Percentiles rank a stretch among this genome's conserved stretches.
phyloP scores from a whole-genome alignment of 176 grass and related monocot species.

The Carex littledalei region DNA sequence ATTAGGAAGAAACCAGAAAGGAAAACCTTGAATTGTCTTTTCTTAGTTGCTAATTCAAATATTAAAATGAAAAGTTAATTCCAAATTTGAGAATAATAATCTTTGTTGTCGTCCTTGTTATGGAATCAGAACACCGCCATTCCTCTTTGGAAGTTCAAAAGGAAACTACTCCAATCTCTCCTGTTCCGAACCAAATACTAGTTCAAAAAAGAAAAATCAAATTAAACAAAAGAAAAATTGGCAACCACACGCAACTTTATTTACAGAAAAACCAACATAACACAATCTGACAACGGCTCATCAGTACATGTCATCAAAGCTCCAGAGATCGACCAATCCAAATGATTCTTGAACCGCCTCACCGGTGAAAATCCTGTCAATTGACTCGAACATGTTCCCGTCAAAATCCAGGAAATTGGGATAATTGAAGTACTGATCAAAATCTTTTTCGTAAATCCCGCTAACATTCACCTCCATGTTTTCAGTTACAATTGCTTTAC shows the following conservation, averaged over 20 bases:
- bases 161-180: neutral
- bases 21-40: neutral
- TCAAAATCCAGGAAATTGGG: conserved; percentile 26
- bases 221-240: neutral
- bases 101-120: neutral
- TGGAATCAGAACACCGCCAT: neutral
- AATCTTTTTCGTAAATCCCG: conserved; percentile 20
- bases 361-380: conserved; percentile 33
- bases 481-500: conserved; percentile 15
- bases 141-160: neutral
- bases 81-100: neutral
- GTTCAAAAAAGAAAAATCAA: neutral
- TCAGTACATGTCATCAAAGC: conserved; percentile 45
- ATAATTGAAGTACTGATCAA: conserved; percentile 32
- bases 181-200: neutral
- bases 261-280: conserved; percentile 14
- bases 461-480: neutral
- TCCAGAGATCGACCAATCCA: conserved; percentile 32
- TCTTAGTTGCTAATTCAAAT: neutral
- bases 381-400: conserved; percentile 5
- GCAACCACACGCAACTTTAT: neutral
- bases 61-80: neutral
- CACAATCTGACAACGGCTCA: neutral
- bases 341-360: conserved; percentile 29
- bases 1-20: neutral